A percentile compares a stretch with the other conserved stretches of the same genome.
Conservation (phyloP, 345 rosid genomes). For the Camelina neglecta region DNA sequence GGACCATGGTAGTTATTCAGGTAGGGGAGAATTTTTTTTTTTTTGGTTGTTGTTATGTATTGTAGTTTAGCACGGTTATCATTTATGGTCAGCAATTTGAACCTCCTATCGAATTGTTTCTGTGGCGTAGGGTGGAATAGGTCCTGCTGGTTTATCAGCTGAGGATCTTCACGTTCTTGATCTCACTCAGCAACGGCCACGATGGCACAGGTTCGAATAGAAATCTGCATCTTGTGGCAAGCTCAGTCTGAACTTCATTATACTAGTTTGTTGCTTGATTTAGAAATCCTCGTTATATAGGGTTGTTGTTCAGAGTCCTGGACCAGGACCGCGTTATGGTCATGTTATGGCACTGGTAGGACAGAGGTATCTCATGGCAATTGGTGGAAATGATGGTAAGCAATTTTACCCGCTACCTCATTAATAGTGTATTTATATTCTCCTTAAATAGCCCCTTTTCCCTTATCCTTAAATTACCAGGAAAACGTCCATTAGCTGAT, state of each 20-base stretch:
- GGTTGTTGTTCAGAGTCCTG: slow-evolving; percentile 99
- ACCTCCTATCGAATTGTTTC: slow-evolving; percentile 12
- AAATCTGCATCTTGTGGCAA: neutral
- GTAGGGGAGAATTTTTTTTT: slow-evolving; percentile 45
- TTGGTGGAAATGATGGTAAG: slow-evolving; percentile 99
- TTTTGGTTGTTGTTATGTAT: neutral
- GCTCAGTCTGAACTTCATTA: neutral
- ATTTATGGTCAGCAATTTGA: slow-evolving; percentile 16
- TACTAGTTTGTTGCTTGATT: slow-evolving; percentile 30
- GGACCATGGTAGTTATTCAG: slow-evolving; percentile 99
- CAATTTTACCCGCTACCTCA: slow-evolving; percentile 11
- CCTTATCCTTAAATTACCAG: slow-evolving; percentile 46
- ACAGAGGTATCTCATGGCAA: slow-evolving; percentile 98
- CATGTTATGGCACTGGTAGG: slow-evolving; percentile 99
- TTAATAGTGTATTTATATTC: slow-evolving; percentile 26
- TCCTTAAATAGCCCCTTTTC: slow-evolving; percentile 19
- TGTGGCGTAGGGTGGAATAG: slow-evolving; percentile 88
- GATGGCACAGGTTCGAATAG: slow-evolving; percentile 84
- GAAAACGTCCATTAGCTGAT: slow-evolving; percentile 96
- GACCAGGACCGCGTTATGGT: slow-evolving; percentile 99
- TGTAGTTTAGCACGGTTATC: neutral
- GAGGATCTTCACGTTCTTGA: slow-evolving; percentile 99
- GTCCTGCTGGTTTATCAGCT: slow-evolving; percentile 98
- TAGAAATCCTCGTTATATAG: slow-evolving; percentile 49
- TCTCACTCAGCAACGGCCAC: slow-evolving; percentile 91